These are phyloP conservation scores for Russula foetens DNA, from an alignment of 768 basidiomycete species.

Conservation along the genomic window DNA sequence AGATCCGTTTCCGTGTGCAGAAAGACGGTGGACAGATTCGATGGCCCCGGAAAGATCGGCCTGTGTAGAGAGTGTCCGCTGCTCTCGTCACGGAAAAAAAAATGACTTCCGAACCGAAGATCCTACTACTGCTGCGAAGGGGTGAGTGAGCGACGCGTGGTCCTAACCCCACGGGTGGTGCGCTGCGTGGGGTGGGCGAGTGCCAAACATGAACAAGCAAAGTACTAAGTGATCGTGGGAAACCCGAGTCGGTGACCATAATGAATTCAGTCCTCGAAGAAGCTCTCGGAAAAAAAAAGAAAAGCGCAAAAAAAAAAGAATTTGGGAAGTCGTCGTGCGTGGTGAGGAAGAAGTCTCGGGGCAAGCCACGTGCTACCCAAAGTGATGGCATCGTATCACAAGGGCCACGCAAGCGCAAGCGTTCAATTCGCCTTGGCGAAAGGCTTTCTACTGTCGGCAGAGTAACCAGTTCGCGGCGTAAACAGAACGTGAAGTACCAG, in stretches of 20 bases:
- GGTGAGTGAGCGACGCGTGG: no score
- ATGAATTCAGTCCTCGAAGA: background rate
- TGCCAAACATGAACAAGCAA: background rate
- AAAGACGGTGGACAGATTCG: background rate
- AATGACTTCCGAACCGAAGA: no score
- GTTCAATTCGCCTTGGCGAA: background rate
- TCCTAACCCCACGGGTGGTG: no score
- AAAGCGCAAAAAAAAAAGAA: background rate
- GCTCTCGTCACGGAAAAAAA: no score
- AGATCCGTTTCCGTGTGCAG: background rate
- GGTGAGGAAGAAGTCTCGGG: background rate
- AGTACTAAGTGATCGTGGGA: background rate
- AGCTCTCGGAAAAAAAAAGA: background rate
- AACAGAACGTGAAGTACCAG: background rate
- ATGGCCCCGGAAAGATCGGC: background rate
- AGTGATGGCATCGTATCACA: background rate
- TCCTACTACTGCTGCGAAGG: no score
- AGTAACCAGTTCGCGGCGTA: background rate
- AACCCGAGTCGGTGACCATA: background rate
- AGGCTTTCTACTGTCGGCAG: background rate
- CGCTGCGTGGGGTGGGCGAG: no score
- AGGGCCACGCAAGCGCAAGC: background rate
- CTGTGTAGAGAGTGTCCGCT: no score
- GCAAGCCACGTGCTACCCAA: background rate
- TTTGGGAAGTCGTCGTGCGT: background rate